Evolutionary conservation across 2,329 filamentous ascomycete genomes (phyloP), one percentile per base, ranked within the genome.

Genomic region (Colletotrichum gigasporum): DNA sequence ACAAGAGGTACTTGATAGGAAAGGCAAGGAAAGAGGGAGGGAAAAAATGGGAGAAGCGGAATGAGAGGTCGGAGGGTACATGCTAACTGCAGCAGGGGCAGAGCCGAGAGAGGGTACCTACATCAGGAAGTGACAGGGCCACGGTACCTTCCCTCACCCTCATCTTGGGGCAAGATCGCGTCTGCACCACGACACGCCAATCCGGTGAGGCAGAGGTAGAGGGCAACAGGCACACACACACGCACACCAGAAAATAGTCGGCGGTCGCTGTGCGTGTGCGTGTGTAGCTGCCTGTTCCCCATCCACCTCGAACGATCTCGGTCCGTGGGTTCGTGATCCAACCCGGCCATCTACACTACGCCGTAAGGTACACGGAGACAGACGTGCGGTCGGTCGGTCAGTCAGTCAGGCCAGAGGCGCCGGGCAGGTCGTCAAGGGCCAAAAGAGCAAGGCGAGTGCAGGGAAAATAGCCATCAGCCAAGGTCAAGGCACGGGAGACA

Each of bases 31-130:
- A 18, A 30, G 20, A 44, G 37, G 12, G 4, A 16, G 18, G 26
- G 24, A 22, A 16, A 24, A 54, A 16, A 30, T 24, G 26, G 16
- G 44, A 59, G 42, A 55, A 61, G 50, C 26, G 57, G 62, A 54
- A 61, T 54, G 48, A 39, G 42, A 60, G 47, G 61, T 59, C 61
- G 41, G 55, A 54, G 41, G 59, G 61, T 64, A 65, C 62, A 61
- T 55, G 41, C 42, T 48, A 34, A 42, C 24, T 62, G 48, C 42
- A 61, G 48, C 62, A 60, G 56, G 53, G 48, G 56, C 56, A 65
- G 42, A 62, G 42, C 41, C 48, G 42, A 51, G 41, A 34, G 51
- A 63, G 50, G 42, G 63, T 65, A 58, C 63, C 58, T 52, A 65
- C 44, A 50, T 57, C 41, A 28, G 20, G 44, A 64, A 48, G 48